Evolutionary conservation across 164 flowering plant species (phyloP).

Genomic region (Protea cynaroides): DNA sequence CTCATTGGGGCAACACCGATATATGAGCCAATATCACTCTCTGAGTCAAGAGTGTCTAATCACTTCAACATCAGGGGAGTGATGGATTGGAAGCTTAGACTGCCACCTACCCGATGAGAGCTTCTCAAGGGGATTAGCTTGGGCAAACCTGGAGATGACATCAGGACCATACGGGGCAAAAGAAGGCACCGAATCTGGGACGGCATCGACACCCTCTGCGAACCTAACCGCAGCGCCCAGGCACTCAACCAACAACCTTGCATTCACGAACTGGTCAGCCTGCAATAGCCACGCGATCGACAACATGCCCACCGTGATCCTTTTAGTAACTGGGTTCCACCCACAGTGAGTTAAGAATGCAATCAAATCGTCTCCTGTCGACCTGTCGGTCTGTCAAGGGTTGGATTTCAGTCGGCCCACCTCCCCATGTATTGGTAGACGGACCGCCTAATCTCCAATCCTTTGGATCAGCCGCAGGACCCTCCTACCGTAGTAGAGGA

Average conservation of each 20-base stretch:
- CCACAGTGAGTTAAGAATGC: no score
- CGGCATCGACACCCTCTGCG: slow-evolving; percentile 36
- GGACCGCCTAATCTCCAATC: no score
- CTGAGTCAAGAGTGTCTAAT: slow-evolving; percentile 30
- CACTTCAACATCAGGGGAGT: slow-evolving; percentile 47
- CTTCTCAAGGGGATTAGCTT: slow-evolving; percentile 91
- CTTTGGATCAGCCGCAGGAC: no score
- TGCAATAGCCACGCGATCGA: slow-evolving; percentile 59
- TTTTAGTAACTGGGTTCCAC: slow-evolving; percentile 57
- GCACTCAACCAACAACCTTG: slow-evolving; percentile 31
- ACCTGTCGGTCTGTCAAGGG: no score
- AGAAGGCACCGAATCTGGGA: slow-evolving; percentile 31
- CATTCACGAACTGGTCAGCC: slow-evolving; percentile 47
- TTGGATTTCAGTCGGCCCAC: no score
- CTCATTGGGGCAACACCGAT: slow-evolving; percentile 14
- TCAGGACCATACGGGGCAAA: slow-evolving; percentile 35
- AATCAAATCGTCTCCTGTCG: no score
- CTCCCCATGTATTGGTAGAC: no score
- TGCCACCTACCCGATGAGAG: slow-evolving; percentile 92
- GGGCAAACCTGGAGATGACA: slow-evolving; percentile 59
- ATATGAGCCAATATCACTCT: slow-evolving; percentile 14
- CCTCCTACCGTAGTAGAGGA: no score
- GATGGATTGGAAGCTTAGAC: slow-evolving; percentile 40
- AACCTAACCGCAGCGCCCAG: slow-evolving; percentile 27
- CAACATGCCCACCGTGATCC: slow-evolving; percentile 29